Percentiles rank a stretch among this genome's conserved stretches.
These are phyloP conservation scores for Beauveria asiatica DNA, from an alignment of 2,329 filamentous ascomycete genomes.

Conservation along the genomic window DNA sequence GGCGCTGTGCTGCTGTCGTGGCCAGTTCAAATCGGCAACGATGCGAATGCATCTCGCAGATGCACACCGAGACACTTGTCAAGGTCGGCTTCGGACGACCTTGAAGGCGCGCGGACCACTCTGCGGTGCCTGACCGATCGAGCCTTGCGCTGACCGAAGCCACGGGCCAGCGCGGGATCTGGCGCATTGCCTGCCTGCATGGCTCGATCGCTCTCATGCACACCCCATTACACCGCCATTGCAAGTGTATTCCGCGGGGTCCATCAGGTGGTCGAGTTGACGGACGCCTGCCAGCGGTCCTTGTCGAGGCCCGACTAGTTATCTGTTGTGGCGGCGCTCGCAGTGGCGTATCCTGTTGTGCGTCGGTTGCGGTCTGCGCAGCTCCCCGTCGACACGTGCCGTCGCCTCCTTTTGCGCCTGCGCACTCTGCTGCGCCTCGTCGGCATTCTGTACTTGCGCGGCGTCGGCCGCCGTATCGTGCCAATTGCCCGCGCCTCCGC, in stretches of 20 bases:
- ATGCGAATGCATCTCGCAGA: neutral
- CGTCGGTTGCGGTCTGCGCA: slow-evolving; percentile 19
- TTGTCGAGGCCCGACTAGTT: neutral
- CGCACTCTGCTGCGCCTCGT: slow-evolving; percentile 8
- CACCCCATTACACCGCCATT: too few relatives aligned
- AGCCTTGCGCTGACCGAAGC: too few relatives aligned
- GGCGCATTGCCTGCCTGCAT: too few relatives aligned
- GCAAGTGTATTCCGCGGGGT: too few relatives aligned
- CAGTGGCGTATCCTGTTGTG: neutral
- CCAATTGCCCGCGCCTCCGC: slow-evolving; percentile 49
- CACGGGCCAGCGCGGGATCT: too few relatives aligned
- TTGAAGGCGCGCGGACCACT: neutral
- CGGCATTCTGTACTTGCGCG: neutral
- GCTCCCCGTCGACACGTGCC: slow-evolving; percentile 25
- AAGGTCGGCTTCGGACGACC: neutral
- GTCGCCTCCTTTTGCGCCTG: slow-evolving; percentile 22
- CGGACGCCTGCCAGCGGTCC: too few relatives aligned
- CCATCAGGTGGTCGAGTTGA: too few relatives aligned
- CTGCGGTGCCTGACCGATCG: too few relatives aligned
- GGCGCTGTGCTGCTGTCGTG: neutral
- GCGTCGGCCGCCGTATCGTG: slow-evolving; percentile 8
- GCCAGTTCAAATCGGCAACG: neutral
- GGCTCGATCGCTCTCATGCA: too few relatives aligned
- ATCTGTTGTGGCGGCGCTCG: neutral
- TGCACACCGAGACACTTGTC: neutral